Conservation (phyloP, 495 filamentous ascomycete species). For the Penicillium herquei region DNA sequence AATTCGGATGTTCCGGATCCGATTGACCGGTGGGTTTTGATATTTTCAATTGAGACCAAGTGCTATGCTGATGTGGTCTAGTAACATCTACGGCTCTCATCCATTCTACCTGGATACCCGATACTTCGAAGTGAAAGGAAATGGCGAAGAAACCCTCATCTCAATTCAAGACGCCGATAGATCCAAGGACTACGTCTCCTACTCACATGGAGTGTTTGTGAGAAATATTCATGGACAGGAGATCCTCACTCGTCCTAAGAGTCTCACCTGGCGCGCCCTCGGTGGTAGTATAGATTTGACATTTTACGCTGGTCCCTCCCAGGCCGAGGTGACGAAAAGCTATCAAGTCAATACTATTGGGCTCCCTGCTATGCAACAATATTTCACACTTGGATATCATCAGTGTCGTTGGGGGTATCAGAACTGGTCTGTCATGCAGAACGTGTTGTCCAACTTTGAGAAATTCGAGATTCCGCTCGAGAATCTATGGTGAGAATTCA, state of each 20-base stretch:
- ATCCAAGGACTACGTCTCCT: conserved; percentile 55
- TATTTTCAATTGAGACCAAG: neutral
- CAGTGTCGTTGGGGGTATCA: conserved; percentile 67
- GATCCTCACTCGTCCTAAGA: conserved; percentile 59
- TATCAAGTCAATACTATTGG: conserved; percentile 57
- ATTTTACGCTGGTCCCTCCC: conserved; percentile 60
- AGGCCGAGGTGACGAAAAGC: conserved; percentile 54
- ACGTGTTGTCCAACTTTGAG: conserved; percentile 58
- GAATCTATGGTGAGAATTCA: conserved; percentile 60
- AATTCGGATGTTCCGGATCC: conserved; percentile 67
- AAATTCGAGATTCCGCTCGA: conserved; percentile 61
- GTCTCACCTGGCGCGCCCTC: conserved; percentile 73
- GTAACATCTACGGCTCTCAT: conserved; percentile 60
- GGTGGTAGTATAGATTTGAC: conserved; percentile 64
- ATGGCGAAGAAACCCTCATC: conserved; percentile 52
- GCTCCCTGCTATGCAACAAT: conserved; percentile 62
- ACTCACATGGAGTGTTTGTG: conserved; percentile 60
- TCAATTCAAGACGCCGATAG: conserved; percentile 54
- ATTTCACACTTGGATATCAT: conserved; percentile 61
- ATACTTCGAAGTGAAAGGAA: conserved; percentile 57
- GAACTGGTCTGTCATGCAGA: conserved; percentile 54
- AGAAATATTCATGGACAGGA: conserved; percentile 75
- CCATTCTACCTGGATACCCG: conserved; percentile 65
- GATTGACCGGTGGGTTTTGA: conserved; percentile 46
- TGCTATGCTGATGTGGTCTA: conserved; percentile 10